phyloP scores from a whole-genome alignment of 208 protist genomes.

The Willaertia magna region DNA sequence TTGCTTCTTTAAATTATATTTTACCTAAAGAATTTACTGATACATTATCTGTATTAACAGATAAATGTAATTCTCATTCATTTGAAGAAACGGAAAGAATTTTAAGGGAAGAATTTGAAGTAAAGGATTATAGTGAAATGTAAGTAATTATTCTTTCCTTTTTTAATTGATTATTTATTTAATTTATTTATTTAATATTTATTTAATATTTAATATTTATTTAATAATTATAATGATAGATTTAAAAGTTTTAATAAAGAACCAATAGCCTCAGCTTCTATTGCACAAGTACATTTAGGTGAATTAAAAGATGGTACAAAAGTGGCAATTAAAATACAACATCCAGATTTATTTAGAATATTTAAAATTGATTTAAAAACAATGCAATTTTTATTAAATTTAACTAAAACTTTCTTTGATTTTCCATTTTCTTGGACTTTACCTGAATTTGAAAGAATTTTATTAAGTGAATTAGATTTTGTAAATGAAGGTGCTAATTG shows the following conservation, averaged over 20 bases:
- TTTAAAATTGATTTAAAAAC: not conserved
- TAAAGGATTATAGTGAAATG: not conserved
- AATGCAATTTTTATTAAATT: not conserved
- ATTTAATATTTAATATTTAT: too few species aligned
- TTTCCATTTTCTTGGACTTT: not conserved
- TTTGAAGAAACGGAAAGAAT: not conserved
- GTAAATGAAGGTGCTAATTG: slow-evolving; percentile 4
- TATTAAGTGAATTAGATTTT: not conserved
- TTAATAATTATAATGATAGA: too few species aligned
- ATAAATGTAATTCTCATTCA: not conserved
- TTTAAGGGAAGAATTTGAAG: not conserved
- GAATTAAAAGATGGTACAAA: not conserved
- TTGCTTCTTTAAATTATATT: not conserved
- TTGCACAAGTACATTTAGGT: not conserved
- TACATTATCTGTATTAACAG: not conserved
- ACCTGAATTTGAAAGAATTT: not conserved
- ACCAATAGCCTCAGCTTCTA: not conserved
- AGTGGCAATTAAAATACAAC: not conserved
- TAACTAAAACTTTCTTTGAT: not conserved
- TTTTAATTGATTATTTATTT: too few species aligned
- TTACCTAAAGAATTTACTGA: not conserved
- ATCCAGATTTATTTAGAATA: not conserved
- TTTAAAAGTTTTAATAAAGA: not conserved
- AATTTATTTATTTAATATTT: too few species aligned
- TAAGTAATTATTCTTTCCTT: not conserved